These are phyloP conservation scores for Sphaerulina populicola DNA, from an alignment of 2,329 filamentous ascomycete species.

Conservation along the genomic window DNA sequence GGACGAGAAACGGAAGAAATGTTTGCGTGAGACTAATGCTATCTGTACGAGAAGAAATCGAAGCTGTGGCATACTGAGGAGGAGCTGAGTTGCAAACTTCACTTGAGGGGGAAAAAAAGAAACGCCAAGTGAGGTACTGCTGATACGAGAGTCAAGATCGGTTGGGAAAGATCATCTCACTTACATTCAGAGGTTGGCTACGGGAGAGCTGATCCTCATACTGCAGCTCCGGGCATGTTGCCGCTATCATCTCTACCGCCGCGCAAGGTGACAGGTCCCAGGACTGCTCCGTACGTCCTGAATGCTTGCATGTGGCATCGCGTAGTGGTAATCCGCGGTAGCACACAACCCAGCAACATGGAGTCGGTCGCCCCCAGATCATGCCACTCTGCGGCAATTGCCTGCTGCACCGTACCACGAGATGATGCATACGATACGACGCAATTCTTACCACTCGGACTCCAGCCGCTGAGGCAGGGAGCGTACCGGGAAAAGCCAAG, in stretches of 20 bases:
- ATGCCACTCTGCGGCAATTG: not conserved
- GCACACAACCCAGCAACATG: slow-evolving; percentile 5
- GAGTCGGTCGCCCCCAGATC: not conserved
- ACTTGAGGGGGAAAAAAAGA: not conserved
- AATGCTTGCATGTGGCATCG: slow-evolving; percentile 1
- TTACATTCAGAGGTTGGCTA: no score
- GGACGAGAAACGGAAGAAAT: not conserved
- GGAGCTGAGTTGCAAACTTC: no score
- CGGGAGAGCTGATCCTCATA: not conserved
- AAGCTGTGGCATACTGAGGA: no score
- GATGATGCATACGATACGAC: not conserved
- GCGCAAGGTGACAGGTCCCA: not conserved
- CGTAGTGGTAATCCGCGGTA: slow-evolving; percentile 3
- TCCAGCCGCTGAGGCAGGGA: no score
- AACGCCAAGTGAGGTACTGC: not conserved
- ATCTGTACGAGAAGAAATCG: no score
- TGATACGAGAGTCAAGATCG: not conserved
- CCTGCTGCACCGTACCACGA: not conserved
- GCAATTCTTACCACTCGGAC: not conserved
- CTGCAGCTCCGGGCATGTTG: not conserved
- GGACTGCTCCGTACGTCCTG: not conserved
- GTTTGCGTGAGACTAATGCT: not conserved
- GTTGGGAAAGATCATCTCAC: no score
- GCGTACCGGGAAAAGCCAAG: no score
- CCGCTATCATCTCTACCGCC: not conserved